These are phyloP conservation scores for Stipa capillata DNA, from an alignment of 176 grass and related monocot genomes.

Conservation along the genomic window DNA sequence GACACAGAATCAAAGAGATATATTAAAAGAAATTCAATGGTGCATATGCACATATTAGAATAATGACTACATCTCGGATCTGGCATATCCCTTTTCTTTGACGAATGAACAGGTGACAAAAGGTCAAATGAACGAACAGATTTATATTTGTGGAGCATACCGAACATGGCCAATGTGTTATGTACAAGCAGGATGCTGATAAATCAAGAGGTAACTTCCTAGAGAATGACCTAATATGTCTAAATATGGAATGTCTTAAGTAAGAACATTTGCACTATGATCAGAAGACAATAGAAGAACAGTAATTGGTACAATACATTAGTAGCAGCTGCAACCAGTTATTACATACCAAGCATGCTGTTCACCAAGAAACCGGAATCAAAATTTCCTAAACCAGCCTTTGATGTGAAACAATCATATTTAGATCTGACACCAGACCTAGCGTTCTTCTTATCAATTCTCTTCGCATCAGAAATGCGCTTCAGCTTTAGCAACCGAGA, in stretches of 20 bases:
- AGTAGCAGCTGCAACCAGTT: slow-evolving; percentile 16
- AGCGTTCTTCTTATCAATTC: slow-evolving; percentile 78
- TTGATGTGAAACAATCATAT: slow-evolving; percentile 76
- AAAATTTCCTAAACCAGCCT: slow-evolving; percentile 58
- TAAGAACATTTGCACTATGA: slow-evolving; percentile 1
- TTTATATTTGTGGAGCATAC: not conserved
- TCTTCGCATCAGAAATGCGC: slow-evolving; percentile 68
- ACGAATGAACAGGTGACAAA: not conserved
- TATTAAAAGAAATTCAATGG: not conserved
- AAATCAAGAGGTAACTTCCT: slow-evolving; percentile 14
- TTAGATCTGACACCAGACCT: slow-evolving; percentile 72
- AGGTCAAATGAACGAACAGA: slow-evolving; percentile 1
- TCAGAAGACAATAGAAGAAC: slow-evolving; percentile 3
- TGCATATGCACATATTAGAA: not conserved
- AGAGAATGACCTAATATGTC: not conserved
- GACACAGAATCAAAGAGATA: too few relatives aligned
- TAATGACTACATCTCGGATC: not conserved
- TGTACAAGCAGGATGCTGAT: not conserved
- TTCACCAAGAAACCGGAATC: slow-evolving; percentile 72
- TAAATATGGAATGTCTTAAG: not conserved
- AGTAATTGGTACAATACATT: slow-evolving; percentile 5
- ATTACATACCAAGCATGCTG: slow-evolving; percentile 63
- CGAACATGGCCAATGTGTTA: not conserved
- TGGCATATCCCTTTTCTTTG: not conserved
- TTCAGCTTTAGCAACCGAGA: slow-evolving; percentile 72